Percentiles rank a stretch among this genome's conserved stretches.
phyloP scores from a whole-genome alignment of 176 grass and related monocot species.

The Bothriochloa decipiens region DNA sequence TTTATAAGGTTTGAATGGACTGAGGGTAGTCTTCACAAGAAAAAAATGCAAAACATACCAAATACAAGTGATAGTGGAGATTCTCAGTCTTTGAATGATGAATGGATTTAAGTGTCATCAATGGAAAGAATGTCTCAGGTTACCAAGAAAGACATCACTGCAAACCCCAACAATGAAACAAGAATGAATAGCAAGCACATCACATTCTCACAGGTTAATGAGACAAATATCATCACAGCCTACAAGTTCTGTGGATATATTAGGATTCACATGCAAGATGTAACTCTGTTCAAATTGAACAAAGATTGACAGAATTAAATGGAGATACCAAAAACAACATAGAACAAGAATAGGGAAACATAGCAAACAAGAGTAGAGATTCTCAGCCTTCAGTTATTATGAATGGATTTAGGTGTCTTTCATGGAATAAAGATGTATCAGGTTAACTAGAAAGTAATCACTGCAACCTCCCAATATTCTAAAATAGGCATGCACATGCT shows the following conservation, averaged over 20 bases:
- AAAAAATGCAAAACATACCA: background rate
- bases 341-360: too few relatives aligned
- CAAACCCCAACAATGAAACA: background rate
- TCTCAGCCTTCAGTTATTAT: conserved; percentile 36
- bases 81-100: background rate
- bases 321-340: too few relatives aligned
- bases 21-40: conserved; percentile 34
- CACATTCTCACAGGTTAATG: conserved; percentile 32
- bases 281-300: too few relatives aligned
- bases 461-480: conserved; percentile 9
- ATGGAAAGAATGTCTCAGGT: conserved; percentile 30
- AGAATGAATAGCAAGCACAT: background rate
- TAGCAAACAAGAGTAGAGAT: conserved; percentile 5
- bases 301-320: too few relatives aligned
- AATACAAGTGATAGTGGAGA: background rate
- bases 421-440: conserved; percentile 37
- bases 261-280: background rate
- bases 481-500: background rate
- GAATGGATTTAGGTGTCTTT: conserved; percentile 51
- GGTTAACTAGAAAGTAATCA: conserved; percentile 61
- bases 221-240: conserved; percentile 32
- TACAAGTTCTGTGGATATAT: background rate
- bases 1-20: conserved; percentile 44
- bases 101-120: background rate
- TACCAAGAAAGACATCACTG: conserved; percentile 47